Evolutionary conservation across 345 rosid genomes (phyloP).

Genomic region (Pistacia integerrima): DNA sequence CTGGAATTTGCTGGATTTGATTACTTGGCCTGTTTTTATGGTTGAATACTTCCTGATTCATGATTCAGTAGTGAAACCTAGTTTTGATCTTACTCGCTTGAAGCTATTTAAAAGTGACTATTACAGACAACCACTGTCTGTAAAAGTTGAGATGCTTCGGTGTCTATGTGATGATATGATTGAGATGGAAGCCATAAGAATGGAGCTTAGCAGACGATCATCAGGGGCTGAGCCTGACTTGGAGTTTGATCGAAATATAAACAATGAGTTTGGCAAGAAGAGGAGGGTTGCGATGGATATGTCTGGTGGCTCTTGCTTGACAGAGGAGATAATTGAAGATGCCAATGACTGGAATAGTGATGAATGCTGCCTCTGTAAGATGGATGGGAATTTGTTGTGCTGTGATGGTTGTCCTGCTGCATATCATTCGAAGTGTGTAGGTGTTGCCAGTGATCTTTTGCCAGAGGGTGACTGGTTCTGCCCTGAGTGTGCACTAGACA

Average conservation of each 20-base stretch:
- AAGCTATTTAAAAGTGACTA: conserved; percentile 67
- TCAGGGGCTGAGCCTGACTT: conserved; percentile 61
- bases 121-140: conserved; percentile 62
- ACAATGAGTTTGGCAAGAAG: conserved; percentile 54
- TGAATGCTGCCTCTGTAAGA: conserved; percentile 92
- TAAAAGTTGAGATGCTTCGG: conserved; percentile 72
- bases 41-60: conserved; percentile 71
- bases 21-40: conserved; percentile 90
- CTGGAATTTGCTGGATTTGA: conserved; percentile 76
- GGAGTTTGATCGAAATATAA: conserved; percentile 59
- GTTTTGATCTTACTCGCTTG: conserved; percentile 56
- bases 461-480: conserved; percentile 98
- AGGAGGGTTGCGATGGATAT: conserved; percentile 48
- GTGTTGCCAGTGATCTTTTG: conserved; percentile 75
- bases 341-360: conserved; percentile 81
- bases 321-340: conserved; percentile 58
- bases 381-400: conserved; percentile 93
- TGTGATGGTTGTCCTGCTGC: conserved; percentile 99
- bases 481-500: conserved; percentile 85
- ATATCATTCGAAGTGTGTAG: conserved; percentile 94
- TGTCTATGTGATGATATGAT: conserved; percentile 81
- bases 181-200: conserved; percentile 71
- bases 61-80: conserved; percentile 53
- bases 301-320: conserved; percentile 47
- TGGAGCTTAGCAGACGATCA: conserved; percentile 75